Evolutionary conservation across 176 grass and related monocot genomes (phyloP).

Genomic region (Phoenix roebelenii): DNA sequence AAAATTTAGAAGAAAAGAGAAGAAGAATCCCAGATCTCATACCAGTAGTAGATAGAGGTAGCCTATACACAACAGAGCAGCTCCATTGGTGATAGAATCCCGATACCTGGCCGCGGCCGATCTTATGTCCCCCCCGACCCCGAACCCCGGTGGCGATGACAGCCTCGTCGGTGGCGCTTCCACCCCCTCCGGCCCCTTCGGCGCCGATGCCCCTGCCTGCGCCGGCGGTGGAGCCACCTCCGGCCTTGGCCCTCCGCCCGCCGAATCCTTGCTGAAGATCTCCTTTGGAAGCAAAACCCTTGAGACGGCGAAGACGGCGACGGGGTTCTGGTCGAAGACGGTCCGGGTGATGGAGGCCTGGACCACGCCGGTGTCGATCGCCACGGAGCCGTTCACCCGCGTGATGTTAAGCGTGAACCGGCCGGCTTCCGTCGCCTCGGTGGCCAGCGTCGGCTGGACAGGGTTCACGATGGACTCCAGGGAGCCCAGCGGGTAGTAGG

Average conservation of each 20-base stretch:
- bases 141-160: conserved; percentile 41
- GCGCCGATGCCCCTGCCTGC: neutral
- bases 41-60: conserved; percentile 44
- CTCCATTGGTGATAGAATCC: neutral
- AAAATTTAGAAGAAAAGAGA: conserved; percentile 28
- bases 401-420: conserved; percentile 94
- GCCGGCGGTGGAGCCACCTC: conserved; percentile 1
- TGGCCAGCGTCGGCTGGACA: conserved; percentile 91
- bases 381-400: conserved; percentile 79
- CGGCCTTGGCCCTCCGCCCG: no score
- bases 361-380: conserved; percentile 87
- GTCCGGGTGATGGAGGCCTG: conserved; percentile 94
- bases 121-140: conserved; percentile 13
- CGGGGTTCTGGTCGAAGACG: conserved; percentile 90
- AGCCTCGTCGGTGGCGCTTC: conserved; percentile 39
- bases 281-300: conserved; percentile 81
- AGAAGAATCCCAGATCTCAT: conserved; percentile 48
- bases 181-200: neutral
- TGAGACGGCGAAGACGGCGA: conserved; percentile 84
- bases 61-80: conserved; percentile 39
- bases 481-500: conserved; percentile 92
- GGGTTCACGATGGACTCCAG: conserved; percentile 96
- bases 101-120: conserved; percentile 5
- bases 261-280: conserved; percentile 33
- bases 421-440: conserved; percentile 65